Conservation (phyloP, 1,139 yeast genomes). For the Diutina scorzettiae region DNA sequence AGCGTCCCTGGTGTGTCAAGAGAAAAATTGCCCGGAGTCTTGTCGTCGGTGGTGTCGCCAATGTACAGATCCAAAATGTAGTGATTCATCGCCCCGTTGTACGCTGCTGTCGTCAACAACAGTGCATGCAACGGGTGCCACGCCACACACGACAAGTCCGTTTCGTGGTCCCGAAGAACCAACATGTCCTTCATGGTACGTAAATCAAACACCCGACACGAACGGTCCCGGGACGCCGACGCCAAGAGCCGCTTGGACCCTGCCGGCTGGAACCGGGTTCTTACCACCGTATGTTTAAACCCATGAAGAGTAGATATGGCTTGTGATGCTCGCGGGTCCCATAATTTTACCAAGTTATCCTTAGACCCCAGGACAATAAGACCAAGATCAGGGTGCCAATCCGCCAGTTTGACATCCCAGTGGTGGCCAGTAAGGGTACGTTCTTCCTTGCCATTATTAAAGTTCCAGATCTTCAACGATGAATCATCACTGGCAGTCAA, state of each 20-base stretch:
- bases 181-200: conserved; percentile 71
- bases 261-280: conserved; percentile 69
- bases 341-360: conserved; percentile 81
- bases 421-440: conserved; percentile 79
- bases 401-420: conserved; percentile 97
- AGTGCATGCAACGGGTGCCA: conserved; percentile 92
- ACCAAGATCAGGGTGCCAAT: conserved; percentile 91
- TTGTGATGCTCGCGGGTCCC: conserved; percentile 84
- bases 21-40: conserved; percentile 7
- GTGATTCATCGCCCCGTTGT: conserved; percentile 78
- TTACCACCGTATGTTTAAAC: conserved; percentile 84
- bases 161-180: conserved; percentile 66
- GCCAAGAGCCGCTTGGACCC: conserved; percentile 64
- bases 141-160: conserved; percentile 73
- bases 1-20: conserved; percentile 14
- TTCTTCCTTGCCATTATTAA: conserved; percentile 82
- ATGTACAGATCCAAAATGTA: conserved; percentile 53
- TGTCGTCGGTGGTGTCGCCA: conserved; percentile 13
- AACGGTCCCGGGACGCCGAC: conserved; percentile 78
- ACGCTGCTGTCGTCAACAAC: conserved; percentile 74
- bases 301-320: conserved; percentile 79
- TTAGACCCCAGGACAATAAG: conserved; percentile 81
- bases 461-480: conserved; percentile 84
- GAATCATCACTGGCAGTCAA: conserved; percentile 91
- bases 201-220: conserved; percentile 78